Evolutionary conservation across 371 early-diverging fungal genomes (phyloP).

Genomic region (Batrachochytrium dendrobatidis): DNA sequence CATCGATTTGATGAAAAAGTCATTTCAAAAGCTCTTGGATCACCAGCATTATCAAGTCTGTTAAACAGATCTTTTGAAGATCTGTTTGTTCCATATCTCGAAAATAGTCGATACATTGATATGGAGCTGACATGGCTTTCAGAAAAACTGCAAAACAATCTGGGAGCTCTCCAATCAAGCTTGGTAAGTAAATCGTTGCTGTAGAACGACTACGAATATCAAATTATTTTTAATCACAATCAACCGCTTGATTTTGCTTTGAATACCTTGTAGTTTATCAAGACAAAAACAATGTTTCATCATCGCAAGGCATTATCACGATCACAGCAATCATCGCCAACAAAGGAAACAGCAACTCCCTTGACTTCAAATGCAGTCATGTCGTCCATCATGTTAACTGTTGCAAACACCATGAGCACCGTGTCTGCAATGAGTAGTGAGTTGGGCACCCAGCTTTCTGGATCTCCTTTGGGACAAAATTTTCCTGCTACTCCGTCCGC

Average conservation of each 20-base stretch:
- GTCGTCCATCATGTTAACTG: conserved; percentile 4
- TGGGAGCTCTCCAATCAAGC: not conserved
- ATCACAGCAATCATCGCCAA: conserved; percentile 10
- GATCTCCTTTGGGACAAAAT: too few relatives aligned
- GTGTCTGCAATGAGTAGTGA: not conserved
- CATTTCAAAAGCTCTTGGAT: conserved; percentile 16
- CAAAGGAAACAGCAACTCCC: conserved; percentile 11
- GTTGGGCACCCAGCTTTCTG: not conserved
- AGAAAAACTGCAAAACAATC: conserved; percentile 4
- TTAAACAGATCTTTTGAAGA: conserved; percentile 88
- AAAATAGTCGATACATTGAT: conserved; percentile 74
- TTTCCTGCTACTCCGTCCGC: too few relatives aligned
- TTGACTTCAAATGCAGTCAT: conserved; percentile 4
- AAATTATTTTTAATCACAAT: not conserved
- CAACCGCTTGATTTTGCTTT: not conserved
- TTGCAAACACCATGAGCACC: conserved; percentile 14
- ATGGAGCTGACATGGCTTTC: conserved; percentile 42
- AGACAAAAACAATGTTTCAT: conserved; percentile 4
- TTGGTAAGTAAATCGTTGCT: not conserved
- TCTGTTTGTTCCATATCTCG: conserved; percentile 89
- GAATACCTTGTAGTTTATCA: too few relatives aligned
- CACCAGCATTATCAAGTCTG: conserved; percentile 14
- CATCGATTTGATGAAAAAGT: conserved; percentile 51
- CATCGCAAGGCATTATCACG: conserved; percentile 7
- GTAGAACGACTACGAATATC: not conserved